A percentile compares a stretch with the other conserved stretches of the same genome.
Conservation (phyloP, 2,329 filamentous ascomycete genomes). For the Colletotrichum filicis region DNA sequence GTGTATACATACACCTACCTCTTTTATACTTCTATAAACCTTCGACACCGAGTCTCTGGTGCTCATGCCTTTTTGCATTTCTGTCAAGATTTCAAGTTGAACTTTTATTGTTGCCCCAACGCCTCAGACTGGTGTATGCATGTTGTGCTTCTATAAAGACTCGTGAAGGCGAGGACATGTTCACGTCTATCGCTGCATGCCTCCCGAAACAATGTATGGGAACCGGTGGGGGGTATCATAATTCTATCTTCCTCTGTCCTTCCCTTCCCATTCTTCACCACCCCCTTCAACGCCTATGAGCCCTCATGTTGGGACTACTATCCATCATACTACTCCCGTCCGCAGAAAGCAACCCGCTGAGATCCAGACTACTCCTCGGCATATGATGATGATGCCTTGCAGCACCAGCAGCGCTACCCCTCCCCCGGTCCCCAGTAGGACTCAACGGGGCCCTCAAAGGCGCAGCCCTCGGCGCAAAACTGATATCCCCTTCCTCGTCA, state of each 20-base stretch:
- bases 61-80: too few relatives aligned
- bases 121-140: too few relatives aligned
- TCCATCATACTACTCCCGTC: slow-evolving; percentile 68
- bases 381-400: not conserved
- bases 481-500: slow-evolving; percentile 44
- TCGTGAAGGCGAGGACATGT: not conserved
- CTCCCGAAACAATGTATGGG: not conserved
- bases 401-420: slow-evolving; percentile 36
- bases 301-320: slow-evolving; percentile 63
- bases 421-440: slow-evolving; percentile 47
- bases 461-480: slow-evolving; percentile 51
- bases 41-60: not conserved
- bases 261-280: slow-evolving; percentile 8
- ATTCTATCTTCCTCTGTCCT: not conserved
- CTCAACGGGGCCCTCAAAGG: slow-evolving; percentile 47
- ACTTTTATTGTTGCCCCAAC: too few relatives aligned
- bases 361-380: slow-evolving; percentile 62
- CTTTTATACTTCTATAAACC: not conserved
- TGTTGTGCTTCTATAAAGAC: not conserved
- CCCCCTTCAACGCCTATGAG: slow-evolving; percentile 42
- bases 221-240: slow-evolving; percentile 23
- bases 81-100: too few relatives aligned
- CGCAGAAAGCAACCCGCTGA: slow-evolving; percentile 65
- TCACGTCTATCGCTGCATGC: not conserved
- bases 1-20: not conserved